Base-by-base conservation (phyloP, 2,329 filamentous ascomycete genomes). In the Fusarium sp. region DNA sequence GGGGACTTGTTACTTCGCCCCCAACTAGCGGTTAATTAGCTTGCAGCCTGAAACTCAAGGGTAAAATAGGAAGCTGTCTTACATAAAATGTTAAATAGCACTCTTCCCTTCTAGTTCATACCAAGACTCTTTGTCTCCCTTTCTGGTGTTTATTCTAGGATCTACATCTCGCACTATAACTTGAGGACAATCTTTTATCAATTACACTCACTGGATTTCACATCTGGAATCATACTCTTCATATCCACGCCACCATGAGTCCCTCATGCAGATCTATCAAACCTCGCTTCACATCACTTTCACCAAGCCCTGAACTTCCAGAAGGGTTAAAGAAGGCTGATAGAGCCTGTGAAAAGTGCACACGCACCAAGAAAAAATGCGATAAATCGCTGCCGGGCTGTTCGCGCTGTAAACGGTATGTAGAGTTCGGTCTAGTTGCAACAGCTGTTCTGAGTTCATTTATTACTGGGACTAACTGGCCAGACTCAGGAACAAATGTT, bases 311-410 rank as follows among this genome's bases (percentile, higher is more conserved):
- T 36, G 63, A 76, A 33, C 70, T 73, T 14, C 63, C 77, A 47
- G 73, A 77, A 56, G 72, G 75, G 22, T 50, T 61, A 18, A 77
- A 72, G 45, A 79, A 79, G 57, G 80, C 79, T 38, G 78, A 78
- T 63, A 73, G 80, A 39, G 79, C 80, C 30, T 81, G 80, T 67
- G 80, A 81, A 62, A 81, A 80, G 59, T 81, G 80, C 61, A 81
- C 80, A 1, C 69, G 80, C 22, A 81, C 78, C 22, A 81, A 81
- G 67, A 81, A 81, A 74, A 81, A 81, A 64, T 81, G 80, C 61
- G 80, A 81, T 67, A 81, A 81, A 69, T 77, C 75, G 6, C 63
- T 81, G 15, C 79, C 80, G 7, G 64, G 77, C 18, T 81, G 80
- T 60, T 80, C 79, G 50, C 75, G 80, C 36, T 81, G 80, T 60